Evolutionary conservation across 306 rosid genomes (phyloP), one percentile per base, ranked within the genome.

Genomic region (Casuarina cunninghamiana): DNA sequence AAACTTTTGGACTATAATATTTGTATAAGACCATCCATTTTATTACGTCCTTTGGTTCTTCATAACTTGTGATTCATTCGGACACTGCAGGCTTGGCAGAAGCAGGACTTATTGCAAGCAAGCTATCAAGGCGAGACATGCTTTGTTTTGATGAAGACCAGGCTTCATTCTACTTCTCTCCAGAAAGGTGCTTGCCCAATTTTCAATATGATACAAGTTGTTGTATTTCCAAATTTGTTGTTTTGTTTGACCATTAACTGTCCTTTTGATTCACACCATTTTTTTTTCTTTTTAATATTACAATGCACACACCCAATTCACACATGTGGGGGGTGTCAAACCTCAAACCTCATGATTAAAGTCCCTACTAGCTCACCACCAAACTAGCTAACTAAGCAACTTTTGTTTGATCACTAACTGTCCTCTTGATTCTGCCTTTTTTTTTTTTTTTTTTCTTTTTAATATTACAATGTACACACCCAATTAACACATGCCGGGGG

Each of bases 41-140:
- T 66, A 53, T 8, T 73, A n/a, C 38, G 46, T 48, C n/a, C 16
- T 74, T 44, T 35, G 10, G 37, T 67, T 45, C 69, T 69, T 51
- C 53, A 69, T 41, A 32, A 48, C 69, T 80, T 73, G 72, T 74
- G 57, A 75, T 80, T 79, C 63, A 53, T 61, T 55, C 77, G 57
- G 53, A 77, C 84, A 12, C 82, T 75, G 69, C 87, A 96, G 99
- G 99, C 83, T 90, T 96, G 91, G 99, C 99, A 69, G 99, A 96
- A 89, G 97, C 98, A 60, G 99, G 98, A 80, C 96, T 96, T 75
- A 91, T 96, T 53, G 93, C 89, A 76, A 96, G 99, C 89, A 96
- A 82, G 88, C 97, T 96, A 81, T 96, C 99, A 69, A 87, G 90
- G 79, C 53, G 57, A 70, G 99, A 96, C 84, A 79, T 80, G 84